Conservation (phyloP, 805 yeast species). For the Candida odintsovae region DNA sequence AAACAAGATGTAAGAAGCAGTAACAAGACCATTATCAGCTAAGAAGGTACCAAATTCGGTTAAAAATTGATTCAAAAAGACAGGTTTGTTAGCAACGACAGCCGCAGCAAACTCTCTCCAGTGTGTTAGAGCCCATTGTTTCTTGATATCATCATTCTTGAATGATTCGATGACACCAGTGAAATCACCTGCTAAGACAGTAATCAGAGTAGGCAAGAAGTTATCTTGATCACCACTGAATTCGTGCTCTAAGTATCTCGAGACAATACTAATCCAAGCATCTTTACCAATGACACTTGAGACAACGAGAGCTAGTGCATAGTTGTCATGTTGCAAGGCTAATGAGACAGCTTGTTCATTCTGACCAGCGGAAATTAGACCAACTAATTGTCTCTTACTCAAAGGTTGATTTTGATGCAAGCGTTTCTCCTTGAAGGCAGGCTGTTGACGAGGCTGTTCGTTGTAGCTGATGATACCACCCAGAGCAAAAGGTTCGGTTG, state of each 20-base stretch:
- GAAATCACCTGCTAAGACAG: slow-evolving; percentile 59
- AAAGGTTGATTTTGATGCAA: slow-evolving; percentile 20
- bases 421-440: slow-evolving; percentile 1
- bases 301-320: slow-evolving; percentile 71
- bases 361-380: slow-evolving; percentile 66
- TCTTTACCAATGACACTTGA: slow-evolving; percentile 62
- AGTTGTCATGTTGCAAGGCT: slow-evolving; percentile 60
- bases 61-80: slow-evolving; percentile 35
- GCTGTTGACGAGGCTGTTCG: slow-evolving; percentile 4
- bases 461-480: slow-evolving; percentile 17
- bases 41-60: slow-evolving; percentile 47
- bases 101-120: slow-evolving; percentile 46
- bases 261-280: slow-evolving; percentile 50
- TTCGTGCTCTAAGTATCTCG: slow-evolving; percentile 48
- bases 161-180: slow-evolving; percentile 47
- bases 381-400: slow-evolving; percentile 32
- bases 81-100: slow-evolving; percentile 31
- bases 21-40: slow-evolving; percentile 23
- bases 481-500: slow-evolving; percentile 12
- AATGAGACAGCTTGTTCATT: slow-evolving; percentile 58
- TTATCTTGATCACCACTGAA: slow-evolving; percentile 36
- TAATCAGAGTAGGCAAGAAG: slow-evolving; percentile 50
- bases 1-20: slow-evolving; percentile 41
- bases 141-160: slow-evolving; percentile 31
- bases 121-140: slow-evolving; percentile 43